These are phyloP conservation scores for Pichia nakasei DNA, from an alignment of 805 yeast species.

Conservation along the genomic window DNA sequence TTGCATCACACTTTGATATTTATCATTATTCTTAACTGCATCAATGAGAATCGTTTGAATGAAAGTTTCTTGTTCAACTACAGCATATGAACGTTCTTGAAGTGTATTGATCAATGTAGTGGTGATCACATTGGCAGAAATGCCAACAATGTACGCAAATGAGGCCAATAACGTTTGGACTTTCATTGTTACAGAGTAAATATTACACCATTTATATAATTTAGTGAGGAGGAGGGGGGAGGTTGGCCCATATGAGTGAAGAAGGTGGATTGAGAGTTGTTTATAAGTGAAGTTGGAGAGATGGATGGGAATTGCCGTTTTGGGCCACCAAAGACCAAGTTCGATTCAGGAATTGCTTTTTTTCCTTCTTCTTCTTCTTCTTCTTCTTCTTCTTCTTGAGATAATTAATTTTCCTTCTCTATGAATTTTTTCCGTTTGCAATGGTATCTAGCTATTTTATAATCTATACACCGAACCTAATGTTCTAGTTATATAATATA, in stretches of 20 bases:
- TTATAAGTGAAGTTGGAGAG: too few relatives aligned
- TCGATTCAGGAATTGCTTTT: conserved; percentile 5
- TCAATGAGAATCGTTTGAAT: conserved; percentile 27
- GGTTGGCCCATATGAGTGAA: too few relatives aligned
- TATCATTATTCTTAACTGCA: conserved; percentile 17
- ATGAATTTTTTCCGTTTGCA: background rate
- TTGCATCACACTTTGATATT: conserved; percentile 30
- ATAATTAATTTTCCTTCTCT: too few relatives aligned
- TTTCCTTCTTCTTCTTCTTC: background rate
- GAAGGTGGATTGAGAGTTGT: too few relatives aligned
- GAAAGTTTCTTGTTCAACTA: conserved; percentile 24
- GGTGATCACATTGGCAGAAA: background rate
- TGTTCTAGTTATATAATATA: too few relatives aligned
- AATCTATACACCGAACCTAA: background rate
- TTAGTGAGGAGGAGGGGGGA: too few relatives aligned
- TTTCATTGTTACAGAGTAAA: too few relatives aligned
- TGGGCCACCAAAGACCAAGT: conserved; percentile 14
- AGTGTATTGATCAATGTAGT: conserved; percentile 19
- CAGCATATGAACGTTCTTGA: conserved; percentile 25
- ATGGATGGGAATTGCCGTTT: conserved; percentile 15
- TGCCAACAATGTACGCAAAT: too few relatives aligned
- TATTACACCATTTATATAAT: too few relatives aligned
- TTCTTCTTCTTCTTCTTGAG: too few relatives aligned
- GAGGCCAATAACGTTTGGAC: too few relatives aligned
- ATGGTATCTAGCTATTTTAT: background rate